Evolutionary conservation across 2,329 filamentous ascomycete genomes (phyloP), one percentile per base, ranked within the genome.

Genomic region (Xylariaceae sp.): DNA sequence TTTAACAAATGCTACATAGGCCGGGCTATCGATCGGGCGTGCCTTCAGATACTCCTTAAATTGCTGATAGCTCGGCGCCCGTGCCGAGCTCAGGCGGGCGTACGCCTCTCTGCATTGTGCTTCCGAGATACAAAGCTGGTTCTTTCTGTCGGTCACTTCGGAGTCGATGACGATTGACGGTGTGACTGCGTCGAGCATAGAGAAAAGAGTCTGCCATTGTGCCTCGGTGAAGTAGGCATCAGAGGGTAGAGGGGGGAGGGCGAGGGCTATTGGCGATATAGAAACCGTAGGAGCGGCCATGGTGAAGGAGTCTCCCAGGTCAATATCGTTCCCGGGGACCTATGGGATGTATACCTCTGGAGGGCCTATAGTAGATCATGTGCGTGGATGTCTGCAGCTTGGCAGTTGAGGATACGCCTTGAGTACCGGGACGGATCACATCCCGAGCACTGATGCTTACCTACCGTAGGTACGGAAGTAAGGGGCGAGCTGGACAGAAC

Each of bases 161-260:
- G 63, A 57, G 11, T 63, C 57, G 11, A 63, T 51, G 14, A 63
- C 65, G 40, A 84, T 64, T 14, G 77, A 68, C 3, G 80, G 78
- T 19, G 85, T 57, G 13, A 75, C 56, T n/a, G 68, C 71, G 43
- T 79, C 74, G 25, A 77, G 53, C 5, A 79, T 55, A 3, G 73
- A 61, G 43, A 68, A 61, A 26, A 78, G 49, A 2, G 69, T 67
- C 24, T 61, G 52, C 75, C 75, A 79, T 57, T 76, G 68, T 13
- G 57, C 52, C 31, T 63, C 56, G 25, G 41, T 39, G 36, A 45
- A 53, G 19, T 47, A 45, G 8, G 37, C 40, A 13, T 46, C 45
- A 7, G 44, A 21, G 6, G 28, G 31, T 3, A 46, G 40, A 7
- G 39, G 36, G 2, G 51, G 49, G 25, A 49, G 41, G 19, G 39